Percentiles rank a stretch among this genome's conserved stretches.
Conservation (phyloP, 176 grass and related monocot genomes). For the Coix lacrymajobi region DNA sequence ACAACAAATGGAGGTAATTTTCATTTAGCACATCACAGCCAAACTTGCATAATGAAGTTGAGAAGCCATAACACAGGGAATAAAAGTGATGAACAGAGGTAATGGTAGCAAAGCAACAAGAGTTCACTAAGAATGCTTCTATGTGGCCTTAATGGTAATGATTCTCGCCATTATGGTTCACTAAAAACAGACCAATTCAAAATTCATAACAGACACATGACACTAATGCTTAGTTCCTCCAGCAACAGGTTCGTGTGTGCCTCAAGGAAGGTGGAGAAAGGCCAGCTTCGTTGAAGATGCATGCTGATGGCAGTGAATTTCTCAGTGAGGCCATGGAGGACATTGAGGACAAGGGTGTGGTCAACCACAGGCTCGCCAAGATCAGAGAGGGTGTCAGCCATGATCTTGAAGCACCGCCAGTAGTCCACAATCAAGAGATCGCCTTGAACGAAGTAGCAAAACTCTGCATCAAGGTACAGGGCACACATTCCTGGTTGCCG, state of each 20-base stretch:
- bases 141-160: neutral
- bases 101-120: neutral
- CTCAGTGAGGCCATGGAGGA: neutral
- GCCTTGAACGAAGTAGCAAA: neutral
- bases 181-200: conserved; percentile 3
- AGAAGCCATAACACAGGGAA: neutral
- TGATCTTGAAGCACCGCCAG: neutral
- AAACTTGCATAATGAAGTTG: neutral
- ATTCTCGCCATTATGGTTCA: neutral
- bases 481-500: neutral
- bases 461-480: neutral
- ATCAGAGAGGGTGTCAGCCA: neutral
- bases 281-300: neutral
- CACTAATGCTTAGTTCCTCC: neutral
- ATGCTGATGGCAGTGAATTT: neutral
- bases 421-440: neutral
- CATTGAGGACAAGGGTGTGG: neutral
- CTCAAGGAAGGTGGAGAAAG: neutral
- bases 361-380: neutral
- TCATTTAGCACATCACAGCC: neutral
- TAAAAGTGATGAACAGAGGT: neutral
- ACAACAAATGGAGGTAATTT: conserved; percentile 11
- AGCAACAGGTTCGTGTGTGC: neutral
- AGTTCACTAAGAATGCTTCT: neutral
- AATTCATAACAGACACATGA: neutral